phyloP scores from a whole-genome alignment of 2,329 filamentous ascomycete genomes.

The Claviceps paspali region DNA sequence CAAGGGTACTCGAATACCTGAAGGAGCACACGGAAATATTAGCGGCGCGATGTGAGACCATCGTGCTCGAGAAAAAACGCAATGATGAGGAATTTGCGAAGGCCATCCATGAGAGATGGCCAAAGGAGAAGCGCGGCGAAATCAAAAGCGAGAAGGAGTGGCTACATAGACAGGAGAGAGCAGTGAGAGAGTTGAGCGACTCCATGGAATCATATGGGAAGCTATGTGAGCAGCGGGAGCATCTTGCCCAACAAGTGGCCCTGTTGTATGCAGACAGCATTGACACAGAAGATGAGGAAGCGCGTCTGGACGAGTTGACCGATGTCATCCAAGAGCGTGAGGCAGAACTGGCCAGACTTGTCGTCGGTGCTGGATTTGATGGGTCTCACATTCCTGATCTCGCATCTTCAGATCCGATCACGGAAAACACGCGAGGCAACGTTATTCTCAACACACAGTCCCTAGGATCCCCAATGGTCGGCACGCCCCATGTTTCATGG shows the following conservation, averaged over 20 bases:
- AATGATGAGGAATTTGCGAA: slow-evolving; percentile 33
- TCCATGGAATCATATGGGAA: slow-evolving; percentile 27
- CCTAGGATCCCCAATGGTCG: slow-evolving; percentile 13
- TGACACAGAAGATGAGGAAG: slow-evolving; percentile 37
- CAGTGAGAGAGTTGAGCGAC: slow-evolving; percentile 24
- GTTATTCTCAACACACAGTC: slow-evolving; percentile 32
- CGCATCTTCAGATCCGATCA: slow-evolving; percentile 5
- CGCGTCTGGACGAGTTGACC: slow-evolving; percentile 31
- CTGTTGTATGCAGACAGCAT: slow-evolving; percentile 34
- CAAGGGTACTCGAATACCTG: slow-evolving; percentile 16
- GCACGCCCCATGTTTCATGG: slow-evolving; percentile 19
- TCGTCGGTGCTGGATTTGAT: slow-evolving; percentile 31
- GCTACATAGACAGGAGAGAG: slow-evolving; percentile 29
- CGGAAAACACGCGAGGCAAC: slow-evolving; percentile 8
- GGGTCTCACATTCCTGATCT: slow-evolving; percentile 22
- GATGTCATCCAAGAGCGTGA: slow-evolving; percentile 29
- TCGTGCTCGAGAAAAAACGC: slow-evolving; percentile 28
- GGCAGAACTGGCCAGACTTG: slow-evolving; percentile 22
- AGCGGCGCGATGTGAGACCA: slow-evolving; percentile 18
- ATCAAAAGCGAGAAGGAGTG: slow-evolving; percentile 35
- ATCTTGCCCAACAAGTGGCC: slow-evolving; percentile 29
- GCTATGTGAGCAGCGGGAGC: slow-evolving; percentile 28
- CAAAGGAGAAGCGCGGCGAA: slow-evolving; percentile 28
- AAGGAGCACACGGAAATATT: slow-evolving; percentile 17
- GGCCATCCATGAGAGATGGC: slow-evolving; percentile 30